A percentile compares a stretch with the other conserved stretches of the same genome.
These are phyloP conservation scores for Fusarium guadeloupense DNA, from an alignment of 2,329 filamentous ascomycete genomes.

Conservation along the genomic window DNA sequence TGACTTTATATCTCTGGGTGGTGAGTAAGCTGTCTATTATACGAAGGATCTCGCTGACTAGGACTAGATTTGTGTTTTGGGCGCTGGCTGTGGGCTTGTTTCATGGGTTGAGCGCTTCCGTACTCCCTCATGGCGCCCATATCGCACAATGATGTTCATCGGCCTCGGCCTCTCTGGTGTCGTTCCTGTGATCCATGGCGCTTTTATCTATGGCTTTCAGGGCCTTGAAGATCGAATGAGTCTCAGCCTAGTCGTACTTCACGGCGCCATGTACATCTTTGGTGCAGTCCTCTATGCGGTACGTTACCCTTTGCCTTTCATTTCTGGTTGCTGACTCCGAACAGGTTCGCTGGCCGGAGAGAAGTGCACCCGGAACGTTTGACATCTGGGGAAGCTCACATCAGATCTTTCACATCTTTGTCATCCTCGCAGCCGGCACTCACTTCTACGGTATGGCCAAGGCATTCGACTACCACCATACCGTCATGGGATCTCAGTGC, in stretches of 20 bases:
- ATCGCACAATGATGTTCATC: slow-evolving; percentile 90
- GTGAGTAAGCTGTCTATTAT: slow-evolving; percentile 56
- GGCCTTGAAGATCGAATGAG: slow-evolving; percentile 78
- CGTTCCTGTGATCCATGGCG: slow-evolving; percentile 82
- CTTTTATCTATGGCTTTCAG: slow-evolving; percentile 71
- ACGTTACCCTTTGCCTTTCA: slow-evolving; percentile 47
- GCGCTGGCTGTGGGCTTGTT: slow-evolving; percentile 77
- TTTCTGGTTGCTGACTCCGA: slow-evolving; percentile 3
- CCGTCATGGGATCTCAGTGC: slow-evolving; percentile 63
- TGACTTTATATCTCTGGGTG: slow-evolving; percentile 78
- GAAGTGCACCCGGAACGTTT: slow-evolving; percentile 78
- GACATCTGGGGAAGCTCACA: slow-evolving; percentile 95
- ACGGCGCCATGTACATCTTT: slow-evolving; percentile 85
- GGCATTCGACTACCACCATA: slow-evolving; percentile 88
- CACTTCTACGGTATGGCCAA: slow-evolving; percentile 84
- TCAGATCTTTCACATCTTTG: slow-evolving; percentile 93
- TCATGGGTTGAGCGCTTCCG: slow-evolving; percentile 86
- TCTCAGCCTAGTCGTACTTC: slow-evolving; percentile 79
- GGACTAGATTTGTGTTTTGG: slow-evolving; percentile 77
- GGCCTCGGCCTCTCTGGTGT: slow-evolving; percentile 85
- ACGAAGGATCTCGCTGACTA: slow-evolving; percentile 27
- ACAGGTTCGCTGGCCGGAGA: slow-evolving; percentile 82
- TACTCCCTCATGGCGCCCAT: slow-evolving; percentile 82
- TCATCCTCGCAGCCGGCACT: slow-evolving; percentile 81
- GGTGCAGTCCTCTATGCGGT: slow-evolving; percentile 89